These are phyloP conservation scores for Pseudogymnoascus sp. DNA, from an alignment of 2,329 filamentous ascomycete genomes.

Conservation along the genomic window DNA sequence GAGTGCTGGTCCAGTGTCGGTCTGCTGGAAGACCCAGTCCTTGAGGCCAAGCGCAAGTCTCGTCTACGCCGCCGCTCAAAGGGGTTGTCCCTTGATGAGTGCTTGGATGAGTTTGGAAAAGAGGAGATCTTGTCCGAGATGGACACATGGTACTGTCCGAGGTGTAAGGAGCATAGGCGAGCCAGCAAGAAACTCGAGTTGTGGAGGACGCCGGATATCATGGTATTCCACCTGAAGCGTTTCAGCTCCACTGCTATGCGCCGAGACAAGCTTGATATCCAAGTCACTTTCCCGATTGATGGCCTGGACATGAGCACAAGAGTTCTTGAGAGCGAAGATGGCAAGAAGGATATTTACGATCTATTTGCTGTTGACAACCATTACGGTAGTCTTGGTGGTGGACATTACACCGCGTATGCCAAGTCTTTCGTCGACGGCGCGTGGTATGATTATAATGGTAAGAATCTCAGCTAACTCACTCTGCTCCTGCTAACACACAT, in stretches of 20 bases:
- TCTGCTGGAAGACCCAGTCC: constrained; percentile 53
- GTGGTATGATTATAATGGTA: constrained; percentile 98
- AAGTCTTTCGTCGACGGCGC: constrained; percentile 83
- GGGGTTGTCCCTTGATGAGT: constrained; percentile 82
- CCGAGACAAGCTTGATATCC: constrained; percentile 83
- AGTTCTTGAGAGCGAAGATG: constrained; percentile 72
- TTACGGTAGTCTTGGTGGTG: constrained; percentile 85
- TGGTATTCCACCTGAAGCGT: constrained; percentile 91
- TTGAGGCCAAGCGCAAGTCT: constrained; percentile 56
- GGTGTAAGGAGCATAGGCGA: constrained; percentile 87
- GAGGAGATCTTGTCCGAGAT: constrained; percentile 90
- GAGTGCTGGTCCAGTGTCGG: constrained; percentile 48
- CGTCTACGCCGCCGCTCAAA: constrained; percentile 62
- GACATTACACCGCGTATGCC: constrained; percentile 92
- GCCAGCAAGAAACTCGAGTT: constrained; percentile 96
- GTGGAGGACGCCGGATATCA: constrained; percentile 92
- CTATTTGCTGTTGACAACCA: constrained; percentile 95
- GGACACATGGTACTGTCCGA: constrained; percentile 95
- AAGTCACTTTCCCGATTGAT: constrained; percentile 87
- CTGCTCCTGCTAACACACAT: constrained; percentile 36
- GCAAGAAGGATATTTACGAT: constrained; percentile 82
- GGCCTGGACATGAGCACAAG: constrained; percentile 75
- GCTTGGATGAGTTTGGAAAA: constrained; percentile 89
- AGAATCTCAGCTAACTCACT: constrained; percentile 30
- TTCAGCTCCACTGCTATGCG: constrained; percentile 81